Percentiles rank a stretch among this genome's conserved stretches.
Evolutionary conservation across 352 stramenopile species (phyloP).

Genomic region (Pythium chondricola): DNA sequence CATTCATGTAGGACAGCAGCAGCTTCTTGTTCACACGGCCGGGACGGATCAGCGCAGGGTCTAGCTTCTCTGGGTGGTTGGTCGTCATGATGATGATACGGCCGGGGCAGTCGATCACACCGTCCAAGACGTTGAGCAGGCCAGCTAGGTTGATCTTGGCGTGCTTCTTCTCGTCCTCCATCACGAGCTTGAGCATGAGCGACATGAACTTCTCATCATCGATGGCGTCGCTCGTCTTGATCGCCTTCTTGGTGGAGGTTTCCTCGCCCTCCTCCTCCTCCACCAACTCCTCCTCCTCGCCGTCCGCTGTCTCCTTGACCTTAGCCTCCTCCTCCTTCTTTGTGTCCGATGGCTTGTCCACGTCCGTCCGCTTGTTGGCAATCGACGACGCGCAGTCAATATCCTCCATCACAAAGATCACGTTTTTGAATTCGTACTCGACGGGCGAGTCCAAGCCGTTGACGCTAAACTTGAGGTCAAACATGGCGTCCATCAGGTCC

Average conservation of each 20-base stretch:
- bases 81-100: conserved; percentile 92
- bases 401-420: conserved; percentile 91
- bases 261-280: conserved; percentile 8
- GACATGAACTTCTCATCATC: neutral
- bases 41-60: conserved; percentile 86
- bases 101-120: conserved; percentile 83
- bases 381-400: conserved; percentile 80
- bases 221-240: neutral
- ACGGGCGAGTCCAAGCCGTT: conserved; percentile 56
- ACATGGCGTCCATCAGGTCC: conserved; percentile 76
- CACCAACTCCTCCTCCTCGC: neutral
- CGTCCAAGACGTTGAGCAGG: conserved; percentile 89
- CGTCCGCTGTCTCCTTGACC: neutral
- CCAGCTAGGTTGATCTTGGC: conserved; percentile 74
- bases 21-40: conserved; percentile 89
- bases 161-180: conserved; percentile 21
- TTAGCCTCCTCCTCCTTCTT: conserved; percentile 5
- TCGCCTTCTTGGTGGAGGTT: neutral
- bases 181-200: conserved; percentile 9
- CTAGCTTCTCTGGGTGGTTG: conserved; percentile 92
- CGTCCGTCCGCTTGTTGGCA: conserved; percentile 42
- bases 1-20: conserved; percentile 53
- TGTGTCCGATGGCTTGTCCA: neutral
- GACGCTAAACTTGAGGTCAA: conserved; percentile 66
- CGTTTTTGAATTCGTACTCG: conserved; percentile 68